Evolutionary conservation across 176 grass and related monocot species (phyloP), one percentile per base, ranked within the genome.

Genomic region (Carex kokanica): DNA sequence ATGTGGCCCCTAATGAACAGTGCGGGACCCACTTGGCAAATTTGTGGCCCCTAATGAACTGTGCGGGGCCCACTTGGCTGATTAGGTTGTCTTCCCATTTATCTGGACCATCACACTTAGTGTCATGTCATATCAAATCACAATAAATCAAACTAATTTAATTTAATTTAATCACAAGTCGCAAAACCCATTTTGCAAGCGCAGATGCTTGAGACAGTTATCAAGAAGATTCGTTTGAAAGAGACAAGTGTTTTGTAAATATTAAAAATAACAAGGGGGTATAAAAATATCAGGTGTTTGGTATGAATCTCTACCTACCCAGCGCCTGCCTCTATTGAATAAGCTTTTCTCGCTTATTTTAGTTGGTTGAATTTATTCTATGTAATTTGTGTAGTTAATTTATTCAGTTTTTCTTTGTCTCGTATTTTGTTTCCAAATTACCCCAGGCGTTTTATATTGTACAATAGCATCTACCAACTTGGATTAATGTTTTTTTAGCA

Each of bases 1-100:
- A 77, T 7, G 73, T 77, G 73, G 73, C 47, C 71, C 43, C 43
- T 74, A 29, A 74, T 53, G 45, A 74, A 74, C 3, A 29, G 45
- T 29, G 2, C 38, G 6, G 38, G 38, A 40, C 38, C 38, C 6
- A 40, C 38, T 40, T 40, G 71, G 32, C 2, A 34, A 34, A 34
- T 34, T 32, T 38, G 36, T 38, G 36, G 4, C 36, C 36, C 36
- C 36, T 38, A 38, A 38, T 38, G 36, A 38, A 38, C 36, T 38
- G 36, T 38, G 36, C 12, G 43, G 70, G 70, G 13, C 45, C 72
- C 72, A 55, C 49, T 77, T 55, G 23, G 6, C 49, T 77, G 41
- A 77, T 77, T 55, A 55, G 14, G 49, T 45, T 55, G 55, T 31
- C 14, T 24, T 77, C 73, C 24, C 12, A 55, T 77, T 54, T 77